phyloP scores from a whole-genome alignment of 2,329 filamentous ascomycete genomes.

The Penicillium aurantiogriseum region DNA sequence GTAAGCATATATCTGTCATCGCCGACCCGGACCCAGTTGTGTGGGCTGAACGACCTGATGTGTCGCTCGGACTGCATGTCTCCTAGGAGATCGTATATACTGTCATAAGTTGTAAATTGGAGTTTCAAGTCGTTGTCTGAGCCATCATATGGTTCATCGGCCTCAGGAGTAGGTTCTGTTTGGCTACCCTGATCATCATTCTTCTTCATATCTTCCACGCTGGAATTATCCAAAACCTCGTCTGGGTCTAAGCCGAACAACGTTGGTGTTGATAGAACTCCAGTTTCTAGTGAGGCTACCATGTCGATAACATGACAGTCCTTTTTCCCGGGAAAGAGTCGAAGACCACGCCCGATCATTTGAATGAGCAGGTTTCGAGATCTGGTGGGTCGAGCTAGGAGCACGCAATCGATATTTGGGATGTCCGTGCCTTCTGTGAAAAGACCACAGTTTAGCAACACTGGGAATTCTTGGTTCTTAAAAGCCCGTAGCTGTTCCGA shows the following conservation, averaged over 20 bases:
- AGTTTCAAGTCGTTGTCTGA: conserved; percentile 50
- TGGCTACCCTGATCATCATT: conserved; percentile 38
- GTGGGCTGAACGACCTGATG: conserved; percentile 70
- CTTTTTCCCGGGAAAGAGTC: conserved; percentile 73
- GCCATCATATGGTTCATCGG: conserved; percentile 25
- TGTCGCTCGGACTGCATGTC: conserved; percentile 77
- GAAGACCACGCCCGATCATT: conserved; percentile 95
- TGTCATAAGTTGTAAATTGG: conserved; percentile 86
- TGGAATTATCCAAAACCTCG: conserved; percentile 69
- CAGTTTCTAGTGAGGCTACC: conserved; percentile 79
- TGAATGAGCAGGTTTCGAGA: conserved; percentile 93
- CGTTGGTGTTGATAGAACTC: conserved; percentile 86
- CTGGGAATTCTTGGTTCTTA: conserved; percentile 71
- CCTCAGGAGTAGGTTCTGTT: not conserved
- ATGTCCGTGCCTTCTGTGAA: conserved; percentile 98
- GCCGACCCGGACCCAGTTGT: conserved; percentile 82
- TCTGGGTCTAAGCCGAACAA: conserved; percentile 87
- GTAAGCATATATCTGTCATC: conserved; percentile 68
- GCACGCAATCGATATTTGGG: conserved; percentile 90
- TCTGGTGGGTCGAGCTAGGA: conserved; percentile 82
- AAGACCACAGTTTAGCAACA: conserved; percentile 90
- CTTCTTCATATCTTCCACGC: conserved; percentile 60
- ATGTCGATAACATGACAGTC: conserved; percentile 97
- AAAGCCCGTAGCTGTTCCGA: conserved; percentile 73
- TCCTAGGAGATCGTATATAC: conserved; percentile 83